Base-by-base conservation (phyloP, 345 rosid genomes). In the Gossypium australe region DNA sequence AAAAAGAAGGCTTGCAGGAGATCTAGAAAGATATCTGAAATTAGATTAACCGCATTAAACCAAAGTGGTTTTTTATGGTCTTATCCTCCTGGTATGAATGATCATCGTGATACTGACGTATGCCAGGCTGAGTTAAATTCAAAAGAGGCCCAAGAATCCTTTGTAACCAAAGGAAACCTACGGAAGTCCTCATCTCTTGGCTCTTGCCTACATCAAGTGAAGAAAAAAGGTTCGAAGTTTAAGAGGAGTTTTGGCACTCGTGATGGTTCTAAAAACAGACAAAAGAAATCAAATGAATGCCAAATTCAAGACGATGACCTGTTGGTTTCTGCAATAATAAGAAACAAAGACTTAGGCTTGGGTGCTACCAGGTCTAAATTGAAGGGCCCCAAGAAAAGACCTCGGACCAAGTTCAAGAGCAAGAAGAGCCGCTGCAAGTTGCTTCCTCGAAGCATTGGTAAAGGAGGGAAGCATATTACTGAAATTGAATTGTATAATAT, bases 21-120 rank as follows among this genome's bases (percentile, higher is more conserved):
- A 83, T 89, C 91, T 27, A 92, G 80, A 81, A 90, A 86, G 72
- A 82, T 85, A 81, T 89, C 98, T 34, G 87, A 84, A 82, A 83
- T 87, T 69, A 84, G 80, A 86, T 80, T 79, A 68, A 41, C 82
- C 51, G 34, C 76, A 2, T 79, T 77, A 48, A 67, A 81, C 67
- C 84, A 87, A 77, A 83, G 70, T 77, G 78, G 77, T 58, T 55
- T 76, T 72, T 58, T 79, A 63, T 77, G 75, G 73, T 56, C 52
- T 70, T 52, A 55, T 57, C 75, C 74, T 66, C 80, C 43, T 22
- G 67, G 48, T 59, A 76, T 69, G 77, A 78, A 75, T 58, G 82
- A 74, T 44, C 72, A 65, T 73, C 86, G 59, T 71, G 79, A 79
- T 72, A 52, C 73, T 48, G 76, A 75, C 71, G 63, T 79, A 47